Conservation (phyloP, 768 basidiomycete genomes). For the Kwoniella bestiolae region DNA sequence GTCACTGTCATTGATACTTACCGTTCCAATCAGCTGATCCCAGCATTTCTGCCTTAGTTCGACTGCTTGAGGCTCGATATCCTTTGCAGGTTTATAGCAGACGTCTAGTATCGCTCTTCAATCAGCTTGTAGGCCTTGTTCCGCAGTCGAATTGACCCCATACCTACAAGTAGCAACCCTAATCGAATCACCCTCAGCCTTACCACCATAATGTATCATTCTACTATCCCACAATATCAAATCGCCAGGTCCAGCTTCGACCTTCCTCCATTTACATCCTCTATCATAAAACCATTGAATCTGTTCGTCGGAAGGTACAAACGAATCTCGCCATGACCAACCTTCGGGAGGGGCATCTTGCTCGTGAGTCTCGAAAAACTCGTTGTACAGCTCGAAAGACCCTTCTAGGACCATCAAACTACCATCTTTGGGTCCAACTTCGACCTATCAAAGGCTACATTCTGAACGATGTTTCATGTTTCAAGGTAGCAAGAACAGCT, state of each 20-base stretch:
- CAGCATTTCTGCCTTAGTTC: conserved; percentile 32
- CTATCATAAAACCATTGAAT: conserved; percentile 49
- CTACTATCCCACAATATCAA: conserved; percentile 53
- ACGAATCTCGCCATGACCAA: conserved; percentile 36
- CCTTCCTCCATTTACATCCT: conserved; percentile 53
- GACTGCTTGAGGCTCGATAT: conserved; percentile 32
- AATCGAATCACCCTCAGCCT: conserved; percentile 39
- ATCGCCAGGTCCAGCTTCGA: conserved; percentile 50
- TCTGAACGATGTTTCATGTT: not conserved
- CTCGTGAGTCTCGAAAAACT: conserved; percentile 37
- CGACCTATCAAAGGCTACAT: not conserved
- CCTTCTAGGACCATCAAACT: conserved; percentile 50
- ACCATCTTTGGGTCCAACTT: conserved; percentile 55
- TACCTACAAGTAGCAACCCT: conserved; percentile 53
- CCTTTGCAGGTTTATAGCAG: conserved; percentile 53
- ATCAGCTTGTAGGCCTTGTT: not conserved
- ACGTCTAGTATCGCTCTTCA: conserved; percentile 40
- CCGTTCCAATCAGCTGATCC: conserved; percentile 33
- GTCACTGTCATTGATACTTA: conserved; percentile 19
- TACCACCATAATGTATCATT: conserved; percentile 45
- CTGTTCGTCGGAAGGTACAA: conserved; percentile 37
- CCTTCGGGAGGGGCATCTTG: conserved; percentile 34
- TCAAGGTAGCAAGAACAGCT: conserved; percentile 5
- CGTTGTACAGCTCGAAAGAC: conserved; percentile 24
- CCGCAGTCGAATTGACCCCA: too few relatives aligned